These are phyloP conservation scores for Ophiostoma perfectum DNA, from an alignment of 2,329 filamentous ascomycete genomes.

Conservation along the genomic window DNA sequence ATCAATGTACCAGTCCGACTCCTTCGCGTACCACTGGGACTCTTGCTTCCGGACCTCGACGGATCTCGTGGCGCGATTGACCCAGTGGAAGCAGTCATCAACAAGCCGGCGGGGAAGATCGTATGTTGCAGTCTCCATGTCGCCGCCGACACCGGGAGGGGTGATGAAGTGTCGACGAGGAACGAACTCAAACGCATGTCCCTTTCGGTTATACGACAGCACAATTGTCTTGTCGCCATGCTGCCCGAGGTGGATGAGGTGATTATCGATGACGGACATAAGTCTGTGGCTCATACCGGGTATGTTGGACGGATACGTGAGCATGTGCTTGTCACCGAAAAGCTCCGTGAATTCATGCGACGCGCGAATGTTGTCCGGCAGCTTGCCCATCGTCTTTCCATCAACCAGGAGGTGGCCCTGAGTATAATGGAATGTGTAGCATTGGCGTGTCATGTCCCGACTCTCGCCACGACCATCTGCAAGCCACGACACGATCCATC, in stretches of 20 bases:
- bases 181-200: slow-evolving; percentile 16
- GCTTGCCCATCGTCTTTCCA: slow-evolving; percentile 36
- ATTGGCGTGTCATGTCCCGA: slow-evolving; percentile 18
- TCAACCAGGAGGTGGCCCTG: slow-evolving; percentile 38
- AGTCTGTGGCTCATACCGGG: slow-evolving; percentile 49
- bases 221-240: slow-evolving; percentile 40
- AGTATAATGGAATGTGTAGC: slow-evolving; percentile 35
- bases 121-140: slow-evolving; percentile 33
- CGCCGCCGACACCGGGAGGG: not conserved
- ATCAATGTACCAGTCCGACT: slow-evolving; percentile 35
- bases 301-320: slow-evolving; percentile 47
- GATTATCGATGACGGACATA: not conserved
- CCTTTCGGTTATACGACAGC: not conserved
- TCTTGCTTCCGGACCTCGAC: slow-evolving; percentile 45
- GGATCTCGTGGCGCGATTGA: slow-evolving; percentile 39
- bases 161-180: slow-evolving; percentile 20
- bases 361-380: slow-evolving; percentile 48
- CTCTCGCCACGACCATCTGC: not conserved
- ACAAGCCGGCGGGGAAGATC: slow-evolving; percentile 51
- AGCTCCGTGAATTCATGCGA: slow-evolving; percentile 42
- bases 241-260: slow-evolving; percentile 49
- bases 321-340: slow-evolving; percentile 49
- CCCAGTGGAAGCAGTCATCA: slow-evolving; percentile 54
- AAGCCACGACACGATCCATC: slow-evolving; percentile 18
- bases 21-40: slow-evolving; percentile 29